Conservation (phyloP, 805 yeast species). For the Candida railenensis region DNA sequence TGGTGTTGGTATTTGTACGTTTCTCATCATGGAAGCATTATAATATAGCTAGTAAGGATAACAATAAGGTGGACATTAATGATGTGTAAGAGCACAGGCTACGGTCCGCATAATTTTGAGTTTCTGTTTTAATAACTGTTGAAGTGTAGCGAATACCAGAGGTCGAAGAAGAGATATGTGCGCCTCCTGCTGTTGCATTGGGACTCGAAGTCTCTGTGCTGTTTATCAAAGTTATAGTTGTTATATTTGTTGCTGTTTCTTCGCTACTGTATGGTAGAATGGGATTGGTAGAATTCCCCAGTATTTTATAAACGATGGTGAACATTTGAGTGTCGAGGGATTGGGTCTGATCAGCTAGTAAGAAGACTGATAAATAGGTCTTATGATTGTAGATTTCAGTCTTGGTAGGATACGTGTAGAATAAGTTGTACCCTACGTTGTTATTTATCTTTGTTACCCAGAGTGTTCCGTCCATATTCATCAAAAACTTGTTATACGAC, state of each 20-base stretch:
- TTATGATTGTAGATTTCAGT: not conserved
- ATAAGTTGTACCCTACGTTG: not conserved
- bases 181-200: not conserved
- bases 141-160: not conserved
- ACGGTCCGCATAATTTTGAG: not conserved
- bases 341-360: not conserved
- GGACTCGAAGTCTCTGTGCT: not conserved
- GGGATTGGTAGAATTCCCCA: not conserved
- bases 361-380: not conserved
- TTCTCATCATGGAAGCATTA: too few species aligned
- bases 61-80: not conserved
- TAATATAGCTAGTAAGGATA: not conserved
- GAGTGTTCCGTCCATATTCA: slow-evolving; percentile 1
- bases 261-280: not conserved
- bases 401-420: not conserved
- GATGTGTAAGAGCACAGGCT: not conserved
- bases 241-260: not conserved
- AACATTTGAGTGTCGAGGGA: not conserved
- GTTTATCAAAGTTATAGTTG: not conserved
- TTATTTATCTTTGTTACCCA: slow-evolving; percentile 1
- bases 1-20: too few species aligned
- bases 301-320: not conserved
- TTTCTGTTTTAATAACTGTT: not conserved
- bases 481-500: not conserved
- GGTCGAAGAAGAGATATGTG: not conserved